Conservation (phyloP, 495 filamentous ascomycete genomes). For the Podospora appendiculata region DNA sequence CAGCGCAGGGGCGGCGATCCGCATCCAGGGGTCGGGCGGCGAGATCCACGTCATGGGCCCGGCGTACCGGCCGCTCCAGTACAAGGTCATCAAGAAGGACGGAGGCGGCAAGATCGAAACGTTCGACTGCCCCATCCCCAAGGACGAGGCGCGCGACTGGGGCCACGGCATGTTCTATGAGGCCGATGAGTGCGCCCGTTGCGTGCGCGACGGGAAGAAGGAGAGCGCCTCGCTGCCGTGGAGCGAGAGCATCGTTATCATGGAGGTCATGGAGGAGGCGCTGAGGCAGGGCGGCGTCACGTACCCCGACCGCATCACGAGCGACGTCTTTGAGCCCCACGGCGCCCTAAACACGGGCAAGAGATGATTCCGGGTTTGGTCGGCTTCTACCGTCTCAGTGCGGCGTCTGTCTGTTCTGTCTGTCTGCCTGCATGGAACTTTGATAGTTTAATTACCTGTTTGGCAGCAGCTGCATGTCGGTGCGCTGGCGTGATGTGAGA, state of each 20-base stretch:
- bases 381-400: not conserved
- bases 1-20: slow-evolving; percentile 57
- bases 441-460: not conserved
- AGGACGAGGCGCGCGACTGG: slow-evolving; percentile 37
- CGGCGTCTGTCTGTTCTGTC: not conserved
- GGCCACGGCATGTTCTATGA: slow-evolving; percentile 93
- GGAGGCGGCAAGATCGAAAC: slow-evolving; percentile 42
- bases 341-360: slow-evolving; percentile 44
- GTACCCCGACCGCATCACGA: slow-evolving; percentile 81
- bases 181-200: slow-evolving; percentile 82
- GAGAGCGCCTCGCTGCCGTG: slow-evolving; percentile 67
- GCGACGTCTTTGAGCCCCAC: slow-evolving; percentile 55
- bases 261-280: slow-evolving; percentile 91
- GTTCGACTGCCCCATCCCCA: slow-evolving; percentile 56
- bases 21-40: slow-evolving; percentile 78
- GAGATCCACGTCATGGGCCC: slow-evolving; percentile 79
- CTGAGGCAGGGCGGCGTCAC: slow-evolving; percentile 65
- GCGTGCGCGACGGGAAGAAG: slow-evolving; percentile 70
- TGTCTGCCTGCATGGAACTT: not conserved
- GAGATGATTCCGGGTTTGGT: slow-evolving; percentile 9
- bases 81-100: slow-evolving; percentile 49
- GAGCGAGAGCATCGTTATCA: slow-evolving; percentile 84
- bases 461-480: too few species aligned
- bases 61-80: slow-evolving; percentile 61
- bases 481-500: too few species aligned